phyloP scores from a whole-genome alignment of 176 grass and related monocot species.

The Aechmea fasciata region DNA sequence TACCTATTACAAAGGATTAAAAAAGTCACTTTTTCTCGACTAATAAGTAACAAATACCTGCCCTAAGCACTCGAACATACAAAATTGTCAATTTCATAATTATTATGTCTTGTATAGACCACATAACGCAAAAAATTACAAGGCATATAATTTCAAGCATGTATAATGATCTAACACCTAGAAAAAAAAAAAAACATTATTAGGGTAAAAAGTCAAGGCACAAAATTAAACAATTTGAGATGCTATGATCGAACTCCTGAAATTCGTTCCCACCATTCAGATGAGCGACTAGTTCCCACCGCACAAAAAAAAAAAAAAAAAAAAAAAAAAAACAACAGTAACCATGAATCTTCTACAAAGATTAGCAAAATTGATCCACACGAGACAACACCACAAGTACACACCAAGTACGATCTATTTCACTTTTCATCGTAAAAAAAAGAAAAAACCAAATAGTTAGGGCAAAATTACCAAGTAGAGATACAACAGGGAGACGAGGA shows the following conservation, averaged over 20 bases:
- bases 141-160: not conserved
- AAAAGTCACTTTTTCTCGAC: not conserved
- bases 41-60: not conserved
- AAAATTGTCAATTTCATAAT: not conserved
- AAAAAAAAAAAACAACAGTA: not conserved
- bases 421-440: not conserved
- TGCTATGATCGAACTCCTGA: too few species aligned
- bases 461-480: constrained; percentile 57
- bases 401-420: not conserved
- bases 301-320: not conserved
- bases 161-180: not conserved
- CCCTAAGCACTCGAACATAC: not conserved
- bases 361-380: too few species aligned
- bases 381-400: not conserved
- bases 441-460: not conserved
- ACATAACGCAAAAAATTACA: not conserved
- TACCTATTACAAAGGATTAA: constrained; percentile 43
- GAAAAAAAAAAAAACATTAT: not conserved
- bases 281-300: too few species aligned
- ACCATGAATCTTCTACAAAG: too few species aligned
- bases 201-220: too few species aligned
- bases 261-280: too few species aligned
- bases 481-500: constrained; percentile 59
- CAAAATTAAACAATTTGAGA: too few species aligned
- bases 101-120: not conserved